These are phyloP conservation scores for Plicaturopsis crispa DNA, from an alignment of 768 basidiomycete genomes.

Conservation along the genomic window DNA sequence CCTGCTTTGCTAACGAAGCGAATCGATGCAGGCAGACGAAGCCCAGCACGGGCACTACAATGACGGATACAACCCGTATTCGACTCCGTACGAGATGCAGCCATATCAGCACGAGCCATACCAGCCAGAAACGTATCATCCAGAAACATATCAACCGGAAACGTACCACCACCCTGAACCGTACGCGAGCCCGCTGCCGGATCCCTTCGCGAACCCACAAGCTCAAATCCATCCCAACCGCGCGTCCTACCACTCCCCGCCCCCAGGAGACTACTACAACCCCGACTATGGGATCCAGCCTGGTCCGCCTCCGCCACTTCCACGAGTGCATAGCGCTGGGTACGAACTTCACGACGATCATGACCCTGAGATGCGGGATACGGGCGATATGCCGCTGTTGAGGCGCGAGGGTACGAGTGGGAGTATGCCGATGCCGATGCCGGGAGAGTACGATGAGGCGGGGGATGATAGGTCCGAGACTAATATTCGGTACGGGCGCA, in stretches of 20 bases:
- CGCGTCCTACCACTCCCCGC: slow-evolving; percentile 9
- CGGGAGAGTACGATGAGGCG: slow-evolving; percentile 29
- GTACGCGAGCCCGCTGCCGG: slow-evolving; percentile 22
- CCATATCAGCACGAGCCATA: slow-evolving; percentile 36
- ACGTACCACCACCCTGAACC: slow-evolving; percentile 18
- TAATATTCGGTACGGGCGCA: slow-evolving; percentile 82
- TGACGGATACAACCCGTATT: slow-evolving; percentile 55
- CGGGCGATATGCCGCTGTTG: slow-evolving; percentile 64
- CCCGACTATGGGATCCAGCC: too few relatives aligned
- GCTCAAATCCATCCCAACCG: too few relatives aligned
- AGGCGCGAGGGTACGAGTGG: slow-evolving; percentile 27
- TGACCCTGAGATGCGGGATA: slow-evolving; percentile 37
- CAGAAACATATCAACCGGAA: slow-evolving; percentile 15
- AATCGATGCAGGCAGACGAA: slow-evolving; percentile 46
- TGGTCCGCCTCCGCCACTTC: slow-evolving; percentile 7
- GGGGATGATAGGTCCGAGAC: slow-evolving; percentile 30
- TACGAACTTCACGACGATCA: slow-evolving; percentile 37
- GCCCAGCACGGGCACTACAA: slow-evolving; percentile 57
- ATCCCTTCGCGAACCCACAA: slow-evolving; percentile 20
- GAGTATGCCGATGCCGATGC: slow-evolving; percentile 26
- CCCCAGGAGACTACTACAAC: slow-evolving; percentile 12
- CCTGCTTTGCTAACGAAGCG: not conserved
- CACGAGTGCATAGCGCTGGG: slow-evolving; percentile 15
- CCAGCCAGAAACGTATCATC: slow-evolving; percentile 16
- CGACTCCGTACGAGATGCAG: slow-evolving; percentile 19